Base-by-base conservation (phyloP, 2,329 filamentous ascomycete species). In the Ophiobolus disseminans region DNA sequence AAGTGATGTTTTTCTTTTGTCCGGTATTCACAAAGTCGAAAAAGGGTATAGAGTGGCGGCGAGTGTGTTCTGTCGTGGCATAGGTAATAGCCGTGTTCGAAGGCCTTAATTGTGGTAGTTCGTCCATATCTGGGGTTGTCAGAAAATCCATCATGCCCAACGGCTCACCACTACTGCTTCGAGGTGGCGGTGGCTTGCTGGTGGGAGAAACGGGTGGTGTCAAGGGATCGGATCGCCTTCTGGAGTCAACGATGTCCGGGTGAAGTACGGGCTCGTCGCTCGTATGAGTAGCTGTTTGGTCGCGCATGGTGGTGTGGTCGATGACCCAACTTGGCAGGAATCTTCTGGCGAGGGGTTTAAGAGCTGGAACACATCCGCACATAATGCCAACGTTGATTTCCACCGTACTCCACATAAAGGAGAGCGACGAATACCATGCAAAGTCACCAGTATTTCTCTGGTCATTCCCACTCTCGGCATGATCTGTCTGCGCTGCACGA, bases 401-500 rank as follows among this genome's bases (percentile, higher is more conserved):
- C 44, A 97, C 86, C 10, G 88, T 89, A 13, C 89, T 93, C 93
- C 92, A 97, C 89, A 96, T 93, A 66, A 95, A 87, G 0, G 90
- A 90, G 4, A 91, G 76, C 0, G 90, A 90, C 0, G 90, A 89
- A 66, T 93, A 91, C 86, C 81, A 85, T 28, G 79, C 79, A 51
- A 83, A 82, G 55, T 85, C 82, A 7, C 75, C 76, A 8, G 70
- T 65, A 36, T 75, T 77, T 30, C 77, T 65, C 22, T 67, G 61
- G 23, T 63, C 68, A n/a, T 52, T 65, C 11, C 60, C 66, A 14
- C 46, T 58, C 22, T 65, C 56, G 5, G 52, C 40, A 3, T 40
- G 50, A 14, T 70, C 58, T 10, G 56, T 51, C 36, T 72, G 65
- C 4, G 74, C 76, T 58, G 68, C 75, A 56, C 65, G 75, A 9